Conservation (phyloP, 73 alveolate genomes). For the Symbiodinium pilosum region DNA sequence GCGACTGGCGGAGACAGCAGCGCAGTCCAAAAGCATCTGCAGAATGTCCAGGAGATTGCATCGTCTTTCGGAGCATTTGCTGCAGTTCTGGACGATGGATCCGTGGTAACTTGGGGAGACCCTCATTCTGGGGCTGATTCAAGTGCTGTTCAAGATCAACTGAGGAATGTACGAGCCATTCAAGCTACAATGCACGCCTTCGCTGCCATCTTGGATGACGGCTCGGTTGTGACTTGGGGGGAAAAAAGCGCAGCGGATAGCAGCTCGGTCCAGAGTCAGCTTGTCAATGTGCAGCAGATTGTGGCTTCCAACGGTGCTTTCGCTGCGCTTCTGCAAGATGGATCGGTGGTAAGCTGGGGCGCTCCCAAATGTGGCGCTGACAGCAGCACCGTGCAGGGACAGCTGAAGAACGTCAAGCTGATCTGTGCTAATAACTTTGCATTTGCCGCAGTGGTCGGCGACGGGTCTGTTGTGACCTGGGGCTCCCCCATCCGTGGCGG, state of each 20-base stretch:
- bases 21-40: not conserved
- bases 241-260: not conserved
- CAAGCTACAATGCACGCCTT: not conserved
- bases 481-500: not conserved
- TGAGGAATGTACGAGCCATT: not conserved
- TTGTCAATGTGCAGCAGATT: not conserved
- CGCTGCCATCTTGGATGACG: not conserved
- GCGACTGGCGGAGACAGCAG: not conserved
- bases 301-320: not conserved
- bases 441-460: not conserved
- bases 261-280: not conserved
- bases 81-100: not conserved
- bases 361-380: not conserved
- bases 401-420: not conserved
- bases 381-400: not conserved
- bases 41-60: not conserved
- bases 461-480: conserved; percentile 26
- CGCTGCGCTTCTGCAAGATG: conserved; percentile 3
- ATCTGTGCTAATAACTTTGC: not conserved
- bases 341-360: conserved; percentile 5
- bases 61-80: not conserved
- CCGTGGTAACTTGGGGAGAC: conserved; percentile 2
- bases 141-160: not conserved
- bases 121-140: not conserved
- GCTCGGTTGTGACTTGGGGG: conserved; percentile 24